phyloP scores from a whole-genome alignment of 306 rosid genomes.

The Castanea crenata region DNA sequence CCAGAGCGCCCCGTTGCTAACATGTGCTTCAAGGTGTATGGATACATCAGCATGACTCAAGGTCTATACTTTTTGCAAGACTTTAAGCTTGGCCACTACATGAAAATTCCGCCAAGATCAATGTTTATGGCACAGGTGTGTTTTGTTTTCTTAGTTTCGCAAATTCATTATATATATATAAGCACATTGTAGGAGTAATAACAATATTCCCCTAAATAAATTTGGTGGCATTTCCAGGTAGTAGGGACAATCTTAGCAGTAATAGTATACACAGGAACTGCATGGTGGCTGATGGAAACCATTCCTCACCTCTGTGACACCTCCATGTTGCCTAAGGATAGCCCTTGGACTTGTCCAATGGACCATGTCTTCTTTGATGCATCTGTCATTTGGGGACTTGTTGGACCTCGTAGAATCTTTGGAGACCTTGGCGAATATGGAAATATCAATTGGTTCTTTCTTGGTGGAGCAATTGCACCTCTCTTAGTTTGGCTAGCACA shows the following conservation, averaged over 20 bases:
- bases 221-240: conserved; percentile 36
- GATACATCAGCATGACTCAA: conserved; percentile 86
- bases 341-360: conserved; percentile 84
- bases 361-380: conserved; percentile 78
- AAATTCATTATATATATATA: background rate
- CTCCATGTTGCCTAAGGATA: conserved; percentile 37
- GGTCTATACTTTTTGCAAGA: conserved; percentile 65
- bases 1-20: conserved; percentile 92
- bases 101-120: conserved; percentile 93
- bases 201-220: background rate
- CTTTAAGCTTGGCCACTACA: conserved; percentile 90
- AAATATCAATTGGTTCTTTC: conserved; percentile 63
- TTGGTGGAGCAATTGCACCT: conserved; percentile 73
- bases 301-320: conserved; percentile 72
- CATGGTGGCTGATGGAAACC: conserved; percentile 79
- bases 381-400: conserved; percentile 85
- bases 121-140: conserved; percentile 91
- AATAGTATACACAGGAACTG: conserved; percentile 50
- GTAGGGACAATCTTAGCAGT: conserved; percentile 66
- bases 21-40: conserved; percentile 95
- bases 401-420: conserved; percentile 83
- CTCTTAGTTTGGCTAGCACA: conserved; percentile 67
- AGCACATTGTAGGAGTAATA: background rate
- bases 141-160: background rate
- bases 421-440: conserved; percentile 75